A percentile compares a stretch with the other conserved stretches of the same genome.
Evolutionary conservation across 2,329 filamentous ascomycete genomes (phyloP).

Genomic region (Zymoseptoria crescenta): DNA sequence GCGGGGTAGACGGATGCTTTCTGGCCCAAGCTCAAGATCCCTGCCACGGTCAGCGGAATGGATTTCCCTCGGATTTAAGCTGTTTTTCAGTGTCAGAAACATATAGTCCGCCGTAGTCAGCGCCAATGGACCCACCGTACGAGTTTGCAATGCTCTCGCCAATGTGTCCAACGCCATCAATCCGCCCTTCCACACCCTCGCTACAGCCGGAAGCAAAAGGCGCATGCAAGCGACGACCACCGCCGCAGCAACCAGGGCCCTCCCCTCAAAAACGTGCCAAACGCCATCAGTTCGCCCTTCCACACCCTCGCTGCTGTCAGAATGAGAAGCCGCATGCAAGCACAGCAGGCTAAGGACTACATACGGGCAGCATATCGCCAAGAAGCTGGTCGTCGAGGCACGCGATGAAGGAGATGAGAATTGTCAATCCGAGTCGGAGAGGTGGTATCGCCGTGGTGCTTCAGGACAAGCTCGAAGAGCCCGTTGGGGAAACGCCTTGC

Average conservation of each 20-base stretch:
- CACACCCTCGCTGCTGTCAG: conserved; percentile 51
- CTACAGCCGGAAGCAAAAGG: conserved; percentile 38
- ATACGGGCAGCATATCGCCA: conserved; percentile 74
- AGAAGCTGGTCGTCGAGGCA: conserved; percentile 74
- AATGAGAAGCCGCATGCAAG: conserved; percentile 64
- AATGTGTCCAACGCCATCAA: conserved; percentile 91
- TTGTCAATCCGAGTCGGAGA: conserved; percentile 23
- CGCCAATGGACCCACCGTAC: too few relatives aligned
- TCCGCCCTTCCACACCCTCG: conserved; percentile 66
- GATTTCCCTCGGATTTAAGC: too few relatives aligned
- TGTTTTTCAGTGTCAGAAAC: too few relatives aligned
- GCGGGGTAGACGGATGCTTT: too few relatives aligned
- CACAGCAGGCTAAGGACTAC: conserved; percentile 60
- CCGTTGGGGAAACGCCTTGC: conserved; percentile 41
- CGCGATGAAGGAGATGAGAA: conserved; percentile 41
- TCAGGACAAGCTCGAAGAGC: conserved; percentile 27
- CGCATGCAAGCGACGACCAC: too few relatives aligned
- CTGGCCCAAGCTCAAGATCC: too few relatives aligned
- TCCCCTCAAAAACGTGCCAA: conserved; percentile 79
- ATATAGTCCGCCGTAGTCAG: too few relatives aligned
- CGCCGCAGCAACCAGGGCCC: conserved; percentile 22
- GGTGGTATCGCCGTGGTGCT: conserved; percentile 24
- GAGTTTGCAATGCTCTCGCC: conserved; percentile 58
- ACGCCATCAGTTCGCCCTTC: conserved; percentile 88
- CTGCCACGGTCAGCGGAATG: too few relatives aligned